Base-by-base conservation (phyloP, 257 asterid species). In the Apocynum venetum region DNA sequence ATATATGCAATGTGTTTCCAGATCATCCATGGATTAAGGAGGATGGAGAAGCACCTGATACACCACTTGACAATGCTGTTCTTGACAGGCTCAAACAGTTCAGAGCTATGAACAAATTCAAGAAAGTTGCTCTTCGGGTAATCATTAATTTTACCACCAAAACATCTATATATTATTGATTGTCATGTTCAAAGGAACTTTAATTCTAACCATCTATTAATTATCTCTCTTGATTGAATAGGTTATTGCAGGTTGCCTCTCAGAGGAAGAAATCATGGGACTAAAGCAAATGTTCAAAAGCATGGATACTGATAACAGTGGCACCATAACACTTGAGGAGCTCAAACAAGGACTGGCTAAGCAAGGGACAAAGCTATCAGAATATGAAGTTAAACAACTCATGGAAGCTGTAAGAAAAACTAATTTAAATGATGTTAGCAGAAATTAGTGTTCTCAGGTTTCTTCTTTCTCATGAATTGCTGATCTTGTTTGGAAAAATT, bases 21-120 rank as follows among this genome's bases (percentile, higher is more conserved):
- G 96, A 90, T 86, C 96, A 90, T 83, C 88, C 91, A 71, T 90
- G 96, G 96, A 90, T 90, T 74, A 90, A 90, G 87, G 96, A 90
- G 80, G 96, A 86, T 57, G 96, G 96, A 74, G 96, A 90, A 68
- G 96, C 96, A 60, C 96, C 96, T 47, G 96, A 90, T 65, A 82
- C 89, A 1, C 96, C 93, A 44, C 92, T 90, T 68, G 96, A 90
- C 76, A 90, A 87, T 76, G 93, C 93, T 78, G 96, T 90, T 72
- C 65, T 90, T 69, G 88, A 78, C 74, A 86, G 93, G 73, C 90
- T 90, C 85, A 90, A 90, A 76, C 96, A 90, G 77, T 90, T 90
- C 84, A 82, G 89, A 82, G 96, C 96, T 51, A 90, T 90, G 96
- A 90, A 90, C 78, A 85, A 90, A 74, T 90, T 90, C 86, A 90